phyloP scores from a whole-genome alignment of 1,139 yeast genomes.

The Candida mesenterica region DNA sequence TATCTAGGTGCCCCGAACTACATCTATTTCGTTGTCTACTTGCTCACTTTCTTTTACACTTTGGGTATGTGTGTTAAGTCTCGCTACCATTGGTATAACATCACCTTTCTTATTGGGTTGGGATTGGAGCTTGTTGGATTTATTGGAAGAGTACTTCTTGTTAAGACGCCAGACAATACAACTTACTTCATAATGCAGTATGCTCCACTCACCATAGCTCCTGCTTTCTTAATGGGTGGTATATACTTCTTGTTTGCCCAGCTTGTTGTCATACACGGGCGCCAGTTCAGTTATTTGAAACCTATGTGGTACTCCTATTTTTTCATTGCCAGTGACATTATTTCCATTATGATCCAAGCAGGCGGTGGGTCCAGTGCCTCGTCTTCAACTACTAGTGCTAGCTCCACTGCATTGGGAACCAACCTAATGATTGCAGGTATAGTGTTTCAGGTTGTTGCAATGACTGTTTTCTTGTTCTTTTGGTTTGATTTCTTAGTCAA shows the following conservation, averaged over 20 bases:
- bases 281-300: slow-evolving; percentile 54
- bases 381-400: slow-evolving; percentile 39
- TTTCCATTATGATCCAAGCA: slow-evolving; percentile 74
- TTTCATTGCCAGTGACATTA: slow-evolving; percentile 64
- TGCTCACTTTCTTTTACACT: slow-evolving; percentile 23
- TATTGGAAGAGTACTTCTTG: slow-evolving; percentile 52
- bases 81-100: slow-evolving; percentile 73
- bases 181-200: slow-evolving; percentile 62
- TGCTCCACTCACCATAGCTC: slow-evolving; percentile 72
- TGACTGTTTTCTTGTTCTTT: slow-evolving; percentile 59
- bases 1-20: slow-evolving; percentile 28
- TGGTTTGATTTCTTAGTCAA: slow-evolving; percentile 54
- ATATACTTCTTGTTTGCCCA: slow-evolving; percentile 56
- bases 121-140: slow-evolving; percentile 72
- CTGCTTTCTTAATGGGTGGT: slow-evolving; percentile 55
- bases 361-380: slow-evolving; percentile 82
- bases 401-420: slow-evolving; percentile 53
- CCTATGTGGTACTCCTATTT: slow-evolving; percentile 77
- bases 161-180: slow-evolving; percentile 39
- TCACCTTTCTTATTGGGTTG: slow-evolving; percentile 58
- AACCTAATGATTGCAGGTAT: slow-evolving; percentile 82
- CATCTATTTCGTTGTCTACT: slow-evolving; percentile 29
- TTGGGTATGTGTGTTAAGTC: slow-evolving; percentile 31
- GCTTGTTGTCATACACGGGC: slow-evolving; percentile 67
- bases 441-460: slow-evolving; percentile 72